phyloP scores from a whole-genome alignment of 1,139 yeast species.

The Magnusiomyces ingens region DNA sequence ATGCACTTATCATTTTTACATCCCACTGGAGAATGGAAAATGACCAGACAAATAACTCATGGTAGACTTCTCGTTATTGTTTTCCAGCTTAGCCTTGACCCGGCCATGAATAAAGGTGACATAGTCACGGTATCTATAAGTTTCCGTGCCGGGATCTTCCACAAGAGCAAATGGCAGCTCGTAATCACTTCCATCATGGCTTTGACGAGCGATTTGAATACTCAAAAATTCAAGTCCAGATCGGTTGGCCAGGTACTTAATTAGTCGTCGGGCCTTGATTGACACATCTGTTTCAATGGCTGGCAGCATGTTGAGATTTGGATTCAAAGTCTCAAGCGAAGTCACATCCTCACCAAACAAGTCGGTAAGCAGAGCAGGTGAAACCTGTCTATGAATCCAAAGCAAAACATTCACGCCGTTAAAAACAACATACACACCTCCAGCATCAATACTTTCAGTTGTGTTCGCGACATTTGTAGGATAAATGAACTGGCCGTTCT shows the following conservation, averaged over 20 bases:
- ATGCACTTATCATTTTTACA: not conserved
- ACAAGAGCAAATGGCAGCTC: constrained; percentile 56
- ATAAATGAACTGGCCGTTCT: constrained; percentile 43
- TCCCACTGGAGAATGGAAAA: constrained; percentile 4
- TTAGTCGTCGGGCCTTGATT: constrained; percentile 56
- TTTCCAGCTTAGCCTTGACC: constrained; percentile 28
- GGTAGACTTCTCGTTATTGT: constrained; percentile 17
- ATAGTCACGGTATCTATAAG: constrained; percentile 28
- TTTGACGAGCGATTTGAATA: constrained; percentile 58
- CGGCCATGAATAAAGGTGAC: constrained; percentile 30
- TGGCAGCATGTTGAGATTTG: constrained; percentile 58
- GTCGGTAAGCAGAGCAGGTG: constrained; percentile 62
- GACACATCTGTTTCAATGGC: constrained; percentile 64
- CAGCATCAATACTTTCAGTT: constrained; percentile 44
- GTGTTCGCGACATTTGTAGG: constrained; percentile 48
- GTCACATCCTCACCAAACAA: constrained; percentile 57
- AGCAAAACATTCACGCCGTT: constrained; percentile 58
- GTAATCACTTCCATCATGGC: constrained; percentile 54
- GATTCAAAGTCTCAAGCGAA: constrained; percentile 42
- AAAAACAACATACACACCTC: constrained; percentile 75
- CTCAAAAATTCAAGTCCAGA: constrained; percentile 42
- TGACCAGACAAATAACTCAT: constrained; percentile 13
- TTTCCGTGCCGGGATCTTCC: constrained; percentile 53
- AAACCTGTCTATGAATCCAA: constrained; percentile 68
- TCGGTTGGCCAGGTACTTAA: constrained; percentile 43